Evolutionary conservation across 78 protist species (phyloP), one percentile per base, ranked within the genome.

Genomic region (Cavenderia fasciculata): DNA sequence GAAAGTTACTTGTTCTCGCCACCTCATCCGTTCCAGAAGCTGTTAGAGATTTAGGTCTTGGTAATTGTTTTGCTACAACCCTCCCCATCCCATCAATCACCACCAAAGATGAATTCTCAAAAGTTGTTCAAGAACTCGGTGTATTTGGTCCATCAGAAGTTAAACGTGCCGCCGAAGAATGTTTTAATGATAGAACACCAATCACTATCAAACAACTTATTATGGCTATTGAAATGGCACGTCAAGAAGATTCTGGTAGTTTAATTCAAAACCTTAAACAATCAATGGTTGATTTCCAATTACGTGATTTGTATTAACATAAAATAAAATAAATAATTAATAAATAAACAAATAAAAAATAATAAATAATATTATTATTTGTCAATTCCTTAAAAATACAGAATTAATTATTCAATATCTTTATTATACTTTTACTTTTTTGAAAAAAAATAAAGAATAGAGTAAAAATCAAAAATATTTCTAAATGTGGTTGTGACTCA

Each of bases 161-260:
- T 21, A 51, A 57, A 2, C 18, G 16, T n/a, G 82, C 62, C 29
- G 23, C 92, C 0, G 25, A 27, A 21, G n/a, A 31, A 21, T 69
- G 46, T 41, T 82, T 82, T n/a, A 21, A 65, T 8, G n/a, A 62
- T 27, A 27, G 85, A 62, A 34, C 40, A 10, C 33, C 70, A 23
- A 87, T 96, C 14, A 86, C 97, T 21, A 74, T 97, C 63, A 96
- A 96, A 91, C 95, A 87, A 74, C 47, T 97, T 14, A 40, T 96
- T 85, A 94, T 94, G 96, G 66, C 94, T 31, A 44, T 71, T 4
- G 98, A 97, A 73, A 97, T 96, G 98, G 96, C 98, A 19, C 62
- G 85, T 49, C 97, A 95, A 86, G 95, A 85, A 86, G n/a, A n/a
- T n/a, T 40, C 54, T 21, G 88, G 86, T 25, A 16, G 16, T 44